phyloP scores from a whole-genome alignment of 163 green algal genomes.

The Scenedesmus sp. region DNA sequence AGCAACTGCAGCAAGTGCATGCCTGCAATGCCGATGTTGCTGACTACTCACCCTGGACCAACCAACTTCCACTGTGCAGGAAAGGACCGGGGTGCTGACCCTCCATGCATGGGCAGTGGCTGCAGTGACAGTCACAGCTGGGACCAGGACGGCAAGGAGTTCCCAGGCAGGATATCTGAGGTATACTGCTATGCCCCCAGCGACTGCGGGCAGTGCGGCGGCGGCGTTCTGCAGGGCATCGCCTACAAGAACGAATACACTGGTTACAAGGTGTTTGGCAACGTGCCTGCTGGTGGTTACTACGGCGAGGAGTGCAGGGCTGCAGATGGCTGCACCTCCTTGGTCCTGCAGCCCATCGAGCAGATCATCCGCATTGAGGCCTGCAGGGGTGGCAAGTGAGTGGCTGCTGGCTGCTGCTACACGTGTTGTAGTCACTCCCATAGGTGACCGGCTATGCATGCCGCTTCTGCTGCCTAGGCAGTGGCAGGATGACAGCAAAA shows the following conservation, averaged over 20 bases:
- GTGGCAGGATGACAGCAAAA: no score
- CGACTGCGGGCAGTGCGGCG: neutral
- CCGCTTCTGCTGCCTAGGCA: neutral
- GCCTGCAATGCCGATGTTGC: neutral
- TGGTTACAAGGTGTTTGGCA: slow-evolving; percentile 33
- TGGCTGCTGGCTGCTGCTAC: neutral
- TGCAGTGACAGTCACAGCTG: neutral
- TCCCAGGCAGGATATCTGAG: slow-evolving; percentile 22
- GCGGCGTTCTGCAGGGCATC: neutral
- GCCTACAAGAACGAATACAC: slow-evolving; percentile 41
- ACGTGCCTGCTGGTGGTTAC: slow-evolving; percentile 19
- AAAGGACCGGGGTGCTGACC: neutral
- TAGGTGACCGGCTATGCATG: no score
- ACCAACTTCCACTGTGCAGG: neutral
- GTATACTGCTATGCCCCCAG: slow-evolving; percentile 30
- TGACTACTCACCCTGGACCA: neutral
- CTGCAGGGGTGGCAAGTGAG: slow-evolving; percentile 51
- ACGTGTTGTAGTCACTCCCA: no score
- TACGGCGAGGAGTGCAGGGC: slow-evolving; percentile 2
- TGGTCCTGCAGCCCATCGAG: slow-evolving; percentile 31
- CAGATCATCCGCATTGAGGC: slow-evolving; percentile 40
- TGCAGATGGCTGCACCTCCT: slow-evolving; percentile 1
- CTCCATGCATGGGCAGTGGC: neutral
- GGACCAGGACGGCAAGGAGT: slow-evolving; percentile 21
- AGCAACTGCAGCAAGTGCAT: neutral